These are phyloP conservation scores for Candida easanensis DNA, from an alignment of 805 yeast genomes.

Conservation along the genomic window DNA sequence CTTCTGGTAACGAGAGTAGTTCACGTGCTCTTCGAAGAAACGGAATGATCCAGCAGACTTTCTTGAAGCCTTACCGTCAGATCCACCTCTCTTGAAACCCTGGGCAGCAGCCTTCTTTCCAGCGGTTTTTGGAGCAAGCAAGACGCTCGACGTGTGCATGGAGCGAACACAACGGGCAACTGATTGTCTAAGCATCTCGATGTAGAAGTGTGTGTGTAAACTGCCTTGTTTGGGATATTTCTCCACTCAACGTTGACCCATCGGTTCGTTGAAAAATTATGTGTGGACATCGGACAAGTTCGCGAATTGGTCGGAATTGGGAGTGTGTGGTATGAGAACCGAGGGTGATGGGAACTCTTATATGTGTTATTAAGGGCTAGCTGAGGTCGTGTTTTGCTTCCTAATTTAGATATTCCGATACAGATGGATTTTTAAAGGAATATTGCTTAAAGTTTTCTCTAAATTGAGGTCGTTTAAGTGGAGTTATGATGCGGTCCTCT, in stretches of 20 bases:
- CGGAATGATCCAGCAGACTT: constrained; percentile 23
- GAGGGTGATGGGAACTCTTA: no score
- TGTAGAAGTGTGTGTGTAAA: neutral
- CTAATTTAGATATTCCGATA: no score
- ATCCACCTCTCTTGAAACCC: constrained; percentile 18
- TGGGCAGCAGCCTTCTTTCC: constrained; percentile 20
- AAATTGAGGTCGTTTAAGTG: no score
- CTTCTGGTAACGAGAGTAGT: constrained; percentile 28
- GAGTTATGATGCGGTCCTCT: no score
- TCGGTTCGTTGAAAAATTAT: neutral
- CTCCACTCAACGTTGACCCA: neutral
- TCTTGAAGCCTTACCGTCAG: constrained; percentile 8
- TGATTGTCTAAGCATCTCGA: constrained; percentile 12
- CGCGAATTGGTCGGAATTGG: neutral
- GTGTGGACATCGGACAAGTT: neutral
- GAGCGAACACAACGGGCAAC: constrained; percentile 3
- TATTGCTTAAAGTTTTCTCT: no score
- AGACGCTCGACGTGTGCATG: constrained; percentile 1
- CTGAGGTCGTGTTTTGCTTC: no score
- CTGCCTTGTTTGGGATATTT: neutral
- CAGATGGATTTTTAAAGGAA: no score
- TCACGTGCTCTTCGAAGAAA: constrained; percentile 20
- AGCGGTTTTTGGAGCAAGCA: constrained; percentile 6
- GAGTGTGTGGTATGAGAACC: no score
- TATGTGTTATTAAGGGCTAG: no score